Evolutionary conservation across 2,329 filamentous ascomycete species (phyloP), one percentile per base, ranked within the genome.

Genomic region (Colletotrichum camelliae): DNA sequence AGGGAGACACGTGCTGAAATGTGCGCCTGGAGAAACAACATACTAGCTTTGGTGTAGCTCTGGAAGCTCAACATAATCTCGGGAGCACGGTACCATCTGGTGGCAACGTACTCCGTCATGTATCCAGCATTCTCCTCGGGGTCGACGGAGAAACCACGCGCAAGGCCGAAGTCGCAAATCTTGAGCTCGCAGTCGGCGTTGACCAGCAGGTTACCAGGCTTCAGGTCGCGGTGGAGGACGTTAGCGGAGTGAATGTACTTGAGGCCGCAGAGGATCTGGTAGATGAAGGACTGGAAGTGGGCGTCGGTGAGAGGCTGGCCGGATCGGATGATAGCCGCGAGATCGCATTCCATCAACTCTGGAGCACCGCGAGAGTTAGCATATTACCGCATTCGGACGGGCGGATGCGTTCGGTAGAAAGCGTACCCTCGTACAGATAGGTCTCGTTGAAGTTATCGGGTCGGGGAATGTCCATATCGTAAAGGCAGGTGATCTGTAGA

Each of bases 11-110:
- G n/a, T n/a, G 24, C 5, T 21, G 35, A 24, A 43, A 21, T 16
- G 18, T 16, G 10, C 65, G 70, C 35, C 64, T 37, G 21, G 33
- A 24, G 57, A 15, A 29, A 70, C n/a, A 10, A 96, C 96, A 73
- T 92, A 98, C 97, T 99, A 80, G 97, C 97, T 95, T 99, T 99
- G 82, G 97, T 99, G 87, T 99, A 99, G 88, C 96, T 98, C 87
- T 98, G 96, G 92, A 99, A 99, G 89, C 96, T 98, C 85, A 99
- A 89, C 97, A 99, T 99, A 81, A 99, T 99, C 86, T 99, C 97
- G 7, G 97, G 97, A 5, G 97, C 97, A 87, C 91, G 89, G 82
- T 92, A 99, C 97, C 97, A 99, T 88, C 97, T 92, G 68, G 97
- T 99, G 67, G 97, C 97, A 72, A 99, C 97, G 82, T 99, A 99